Evolutionary conservation across 345 rosid genomes (phyloP), one percentile per base, ranked within the genome.

Genomic region (Brassica juncea): DNA sequence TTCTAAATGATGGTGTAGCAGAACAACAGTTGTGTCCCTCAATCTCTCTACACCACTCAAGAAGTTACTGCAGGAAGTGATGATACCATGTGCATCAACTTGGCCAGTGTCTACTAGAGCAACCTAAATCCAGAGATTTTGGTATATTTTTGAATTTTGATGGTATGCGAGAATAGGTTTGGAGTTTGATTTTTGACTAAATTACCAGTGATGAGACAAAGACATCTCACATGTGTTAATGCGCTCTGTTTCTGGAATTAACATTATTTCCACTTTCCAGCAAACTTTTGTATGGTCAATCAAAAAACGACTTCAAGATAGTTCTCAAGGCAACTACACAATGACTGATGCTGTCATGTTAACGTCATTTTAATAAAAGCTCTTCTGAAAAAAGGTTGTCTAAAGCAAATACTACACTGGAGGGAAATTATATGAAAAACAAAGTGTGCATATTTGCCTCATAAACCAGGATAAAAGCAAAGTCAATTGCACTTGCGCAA

Each of bases 321-420:
- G 11, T 7, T 21, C 3, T 4, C 4, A 28, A 70, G 55, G 37
- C 42, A 39, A 62, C 15, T 32, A 49, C 21, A 52, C 16, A 47
- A 49, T 5, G 8, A 77, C 66, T 8, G 8, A 77, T 62, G 10
- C n/a, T 63, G 28, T 66, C 73, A 78, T 57, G 68, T 72, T 72
- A 78, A 72, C 14, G 60, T 27, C 66, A 64, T 27, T 77, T 42
- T 12, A 39, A 65, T 65, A 32, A 72, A 66, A 54, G 72, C 82
- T 52, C 8, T n/a, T 49, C 7, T 3, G 21, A 66, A 63, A 63
- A 63, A 32, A 71, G 21, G 52, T 37, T 8, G 67, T 37, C 34
- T 71, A 9, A 64, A 27, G 67, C 28, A 78, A 61, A 71, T 54
- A 63, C 76, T 71, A 78, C 76, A 78, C 66, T 37, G 6, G 72